These are phyloP conservation scores for Lumnitzera littorea DNA, from an alignment of 345 rosid genomes.

Conservation along the genomic window DNA sequence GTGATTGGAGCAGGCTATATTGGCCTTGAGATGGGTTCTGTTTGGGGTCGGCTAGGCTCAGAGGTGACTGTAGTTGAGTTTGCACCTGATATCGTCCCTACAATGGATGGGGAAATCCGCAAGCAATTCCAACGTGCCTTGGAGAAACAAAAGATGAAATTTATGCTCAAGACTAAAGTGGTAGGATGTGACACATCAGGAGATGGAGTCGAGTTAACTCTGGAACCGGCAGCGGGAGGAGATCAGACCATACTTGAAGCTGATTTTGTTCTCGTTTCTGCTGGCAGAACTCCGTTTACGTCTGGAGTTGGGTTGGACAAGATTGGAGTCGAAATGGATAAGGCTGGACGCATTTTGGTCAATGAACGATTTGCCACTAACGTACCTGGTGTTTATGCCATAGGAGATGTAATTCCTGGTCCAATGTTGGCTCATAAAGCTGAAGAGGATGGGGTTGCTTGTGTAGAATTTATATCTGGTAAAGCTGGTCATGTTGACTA, in stretches of 20 bases:
- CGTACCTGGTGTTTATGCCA: slow-evolving; percentile 79
- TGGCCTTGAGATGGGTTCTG: slow-evolving; percentile 99
- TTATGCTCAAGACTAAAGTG: slow-evolving; percentile 97
- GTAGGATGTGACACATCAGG: slow-evolving; percentile 79
- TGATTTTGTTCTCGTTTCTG: slow-evolving; percentile 92
- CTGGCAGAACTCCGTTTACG: slow-evolving; percentile 87
- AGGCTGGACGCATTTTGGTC: slow-evolving; percentile 75
- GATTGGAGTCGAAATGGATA: slow-evolving; percentile 91
- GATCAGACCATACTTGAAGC: slow-evolving; percentile 82
- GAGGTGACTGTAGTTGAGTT: slow-evolving; percentile 99
- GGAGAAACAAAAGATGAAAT: slow-evolving; percentile 98
- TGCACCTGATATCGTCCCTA: slow-evolving; percentile 84
- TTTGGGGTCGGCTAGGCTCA: slow-evolving; percentile 90
- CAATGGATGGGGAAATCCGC: slow-evolving; percentile 95
- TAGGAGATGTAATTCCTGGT: slow-evolving; percentile 98
- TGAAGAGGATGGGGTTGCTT: slow-evolving; percentile 98
- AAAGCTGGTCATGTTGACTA: slow-evolving; percentile 96
- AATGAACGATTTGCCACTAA: slow-evolving; percentile 73
- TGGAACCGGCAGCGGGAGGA: slow-evolving; percentile 91
- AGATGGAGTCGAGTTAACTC: slow-evolving; percentile 64
- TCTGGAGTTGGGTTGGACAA: slow-evolving; percentile 86
- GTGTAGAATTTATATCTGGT: slow-evolving; percentile 95
- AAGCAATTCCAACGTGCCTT: slow-evolving; percentile 88
- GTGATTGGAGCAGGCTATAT: slow-evolving; percentile 99
- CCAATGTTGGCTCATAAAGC: slow-evolving; percentile 99